These are phyloP conservation scores for Suhomyces faveliae DNA, from an alignment of 805 yeast genomes.

Conservation along the genomic window DNA sequence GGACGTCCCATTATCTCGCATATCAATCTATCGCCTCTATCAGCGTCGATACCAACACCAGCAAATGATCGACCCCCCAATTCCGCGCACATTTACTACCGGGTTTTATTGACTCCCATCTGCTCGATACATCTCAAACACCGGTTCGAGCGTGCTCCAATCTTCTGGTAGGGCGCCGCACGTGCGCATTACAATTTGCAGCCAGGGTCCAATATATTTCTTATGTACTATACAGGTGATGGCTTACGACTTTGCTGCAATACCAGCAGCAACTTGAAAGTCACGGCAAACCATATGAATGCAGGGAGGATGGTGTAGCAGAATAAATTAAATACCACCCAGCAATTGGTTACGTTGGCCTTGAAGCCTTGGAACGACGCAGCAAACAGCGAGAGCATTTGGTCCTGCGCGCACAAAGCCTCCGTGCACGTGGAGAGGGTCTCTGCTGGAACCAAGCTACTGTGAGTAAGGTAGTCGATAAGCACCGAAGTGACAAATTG, in stretches of 20 bases:
- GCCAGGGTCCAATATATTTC: not conserved
- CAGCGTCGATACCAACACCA: not conserved
- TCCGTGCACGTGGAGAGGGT: slow-evolving; percentile 6
- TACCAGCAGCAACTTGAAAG: slow-evolving; percentile 10
- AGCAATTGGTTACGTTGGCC: slow-evolving; percentile 15
- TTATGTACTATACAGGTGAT: not conserved
- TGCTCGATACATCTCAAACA: too few relatives aligned
- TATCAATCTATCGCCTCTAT: too few relatives aligned
- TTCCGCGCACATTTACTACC: too few relatives aligned
- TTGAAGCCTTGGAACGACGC: slow-evolving; percentile 8
- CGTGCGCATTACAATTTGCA: not conserved
- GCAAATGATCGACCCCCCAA: too few relatives aligned
- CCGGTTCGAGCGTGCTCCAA: too few relatives aligned
- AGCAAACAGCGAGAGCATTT: slow-evolving; percentile 5
- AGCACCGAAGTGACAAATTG: slow-evolving; percentile 19
- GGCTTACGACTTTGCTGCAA: not conserved
- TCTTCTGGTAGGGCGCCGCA: not conserved
- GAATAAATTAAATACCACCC: slow-evolving; percentile 18
- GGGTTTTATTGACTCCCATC: too few relatives aligned
- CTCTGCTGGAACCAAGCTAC: slow-evolving; percentile 5
- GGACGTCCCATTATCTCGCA: not conserved
- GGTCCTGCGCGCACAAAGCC: slow-evolving; percentile 7
- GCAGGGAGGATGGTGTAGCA: slow-evolving; percentile 22
- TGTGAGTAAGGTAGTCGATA: slow-evolving; percentile 17
- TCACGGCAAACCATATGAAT: slow-evolving; percentile 21